Evolutionary conservation across 1,284 basidiomycete species (phyloP).

Genomic region (Calocybe gambosa): DNA sequence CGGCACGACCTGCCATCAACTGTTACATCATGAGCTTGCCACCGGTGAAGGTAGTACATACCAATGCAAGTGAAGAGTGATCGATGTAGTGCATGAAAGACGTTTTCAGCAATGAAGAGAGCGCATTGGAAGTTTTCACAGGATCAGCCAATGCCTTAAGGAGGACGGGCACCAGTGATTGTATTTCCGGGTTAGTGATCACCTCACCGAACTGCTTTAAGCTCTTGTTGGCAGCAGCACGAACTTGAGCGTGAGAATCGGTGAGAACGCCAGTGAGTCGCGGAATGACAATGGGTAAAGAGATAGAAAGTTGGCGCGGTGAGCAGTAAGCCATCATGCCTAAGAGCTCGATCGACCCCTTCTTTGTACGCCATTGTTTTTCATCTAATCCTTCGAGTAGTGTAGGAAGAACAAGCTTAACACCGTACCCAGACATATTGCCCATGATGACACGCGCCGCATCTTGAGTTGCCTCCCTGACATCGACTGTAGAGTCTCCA

Average conservation of each 20-base stretch:
- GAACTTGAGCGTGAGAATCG: constrained; percentile 97
- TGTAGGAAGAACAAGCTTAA: constrained; percentile 92
- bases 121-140: constrained; percentile 82
- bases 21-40: constrained; percentile 11
- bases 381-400: constrained; percentile 91
- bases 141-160: constrained; percentile 97
- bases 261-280: constrained; percentile 92
- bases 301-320: constrained; percentile 90
- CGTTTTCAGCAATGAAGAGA: constrained; percentile 83
- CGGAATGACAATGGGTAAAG: constrained; percentile 95
- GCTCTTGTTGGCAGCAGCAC: constrained; percentile 89
- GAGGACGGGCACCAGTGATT: constrained; percentile 85
- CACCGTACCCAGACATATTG: constrained; percentile 89
- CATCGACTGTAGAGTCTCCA: constrained; percentile 86
- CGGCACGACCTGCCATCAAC: constrained; percentile 70
- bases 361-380: constrained; percentile 99
- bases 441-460: constrained; percentile 95
- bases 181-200: constrained; percentile 92
- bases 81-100: constrained; percentile 99
- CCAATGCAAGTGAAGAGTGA: constrained; percentile 94
- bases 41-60: constrained; percentile 29
- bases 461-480: constrained; percentile 93
- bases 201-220: constrained; percentile 98
- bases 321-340: constrained; percentile 99
- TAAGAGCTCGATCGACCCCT: constrained; percentile 94